Evolutionary conservation across 1,139 yeast species (phyloP), one percentile per base, ranked within the genome.

Genomic region (Saccharomyces hybrid): DNA sequence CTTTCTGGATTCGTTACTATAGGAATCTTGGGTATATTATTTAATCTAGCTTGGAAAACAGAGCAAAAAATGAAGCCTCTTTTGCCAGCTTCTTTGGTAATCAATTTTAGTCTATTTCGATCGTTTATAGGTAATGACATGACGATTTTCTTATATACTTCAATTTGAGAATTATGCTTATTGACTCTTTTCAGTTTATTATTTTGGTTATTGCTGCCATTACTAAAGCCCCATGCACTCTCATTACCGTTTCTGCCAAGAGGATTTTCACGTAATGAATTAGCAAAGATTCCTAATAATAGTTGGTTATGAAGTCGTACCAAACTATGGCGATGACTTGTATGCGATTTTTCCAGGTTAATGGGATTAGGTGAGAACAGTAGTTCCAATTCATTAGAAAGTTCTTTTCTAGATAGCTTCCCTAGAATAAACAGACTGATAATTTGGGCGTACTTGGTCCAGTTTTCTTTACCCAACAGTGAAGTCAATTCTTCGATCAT

Each of bases 391-490:
- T 68, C 68, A 46, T 62, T 61, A 7, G 59, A 59, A 57, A 91
- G 76, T 70, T 93, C 99, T 34, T 73, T 71, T 57, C 97, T 78
- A 5, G 96, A 86, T 25, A 90, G 74, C 66, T 84, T 84, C 3
- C 96, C 97, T 52, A 88, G 79, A 44, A 91, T 76, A 62, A 88
- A 91, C 52, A 81, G 74, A 57, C 95, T 83, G 42, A 91, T 77
- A 5, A 88, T 78, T 58, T 85, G 88, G 60, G 95, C 93, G 69
- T 91, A 91, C 57, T 80, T 80, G 61, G 86, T 93, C 99, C 99
- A 91, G 58, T 81, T 78, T 9, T 73, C 72, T 55, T 76, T 74
- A 0, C 97, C 97, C 55, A 91, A 70, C 56, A 78, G 76, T 53
- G 77, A 77, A 59, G 88, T 93, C 59, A 91, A 81, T 57, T 86